Evolutionary conservation across 495 filamentous ascomycete genomes (phyloP), one percentile per base, ranked within the genome.

Genomic region (Parathielavia hyrcaniae): DNA sequence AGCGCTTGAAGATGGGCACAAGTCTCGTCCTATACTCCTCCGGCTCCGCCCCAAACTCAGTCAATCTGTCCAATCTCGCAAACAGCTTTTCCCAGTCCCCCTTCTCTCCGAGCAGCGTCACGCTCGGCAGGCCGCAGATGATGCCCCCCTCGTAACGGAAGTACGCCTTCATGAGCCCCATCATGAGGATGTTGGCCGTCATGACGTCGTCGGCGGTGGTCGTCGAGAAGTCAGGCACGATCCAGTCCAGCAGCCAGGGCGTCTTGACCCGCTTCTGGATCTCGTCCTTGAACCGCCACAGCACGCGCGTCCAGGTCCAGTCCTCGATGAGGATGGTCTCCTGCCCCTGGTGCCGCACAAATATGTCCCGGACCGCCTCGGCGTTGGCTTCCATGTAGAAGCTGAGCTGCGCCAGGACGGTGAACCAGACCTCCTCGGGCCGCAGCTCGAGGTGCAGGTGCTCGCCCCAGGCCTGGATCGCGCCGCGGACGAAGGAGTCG

Each of bases 361-460:
- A 81, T 3, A 70, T 20, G 1, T 58, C 43, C 8, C 78, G 68
- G 1, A 81, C 44, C 11, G 69, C 59, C 46, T 81, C 78, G 9
- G 75, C 69, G 58, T 82, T 62, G 2, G 68, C 69, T 43, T 78
- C 77, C 61, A 86, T 73, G 67, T 76, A 82, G 56, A 79, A 69
- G 62, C 70, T 78, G 20, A 85, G 61, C 60, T 84, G 81, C 5
- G 69, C 66, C 1, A 84, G 66, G 59, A 84, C 80, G 30, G 76
- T 67, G 44, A 82, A 73, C 81, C 82, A 85, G 40, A 85, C 70
- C 60, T 84, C 81, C 10, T 85, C 81, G 0, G 81, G 81, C 9
- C 81, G 73, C 56, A 85, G 60, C 5, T 66, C 64, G 12, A 84
- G 73, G 49, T 80, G 72, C 44, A 77, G 73, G 55, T 85, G 78